Evolutionary conservation across 306 rosid genomes (phyloP).

Genomic region (Begonia fuchsioides): DNA sequence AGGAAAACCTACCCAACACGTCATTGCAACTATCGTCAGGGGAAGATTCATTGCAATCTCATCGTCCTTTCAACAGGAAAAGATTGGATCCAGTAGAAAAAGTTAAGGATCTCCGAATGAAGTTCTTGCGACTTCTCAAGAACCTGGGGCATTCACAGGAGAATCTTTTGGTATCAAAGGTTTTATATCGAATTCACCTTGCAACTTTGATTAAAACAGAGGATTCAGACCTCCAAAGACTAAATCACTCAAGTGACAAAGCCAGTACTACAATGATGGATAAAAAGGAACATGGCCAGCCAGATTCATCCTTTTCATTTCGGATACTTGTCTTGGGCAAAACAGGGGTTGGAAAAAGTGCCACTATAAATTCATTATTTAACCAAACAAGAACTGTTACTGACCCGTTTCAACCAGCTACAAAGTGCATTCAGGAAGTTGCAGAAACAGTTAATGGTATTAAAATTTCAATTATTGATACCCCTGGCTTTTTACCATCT

Average conservation of each 20-base stretch:
- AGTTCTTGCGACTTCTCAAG: slow-evolving; percentile 52
- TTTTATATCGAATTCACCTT: slow-evolving; percentile 78
- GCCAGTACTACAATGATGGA: slow-evolving; percentile 41
- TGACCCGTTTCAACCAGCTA: slow-evolving; percentile 87
- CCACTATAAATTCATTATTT: slow-evolving; percentile 83
- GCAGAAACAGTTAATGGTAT: slow-evolving; percentile 65
- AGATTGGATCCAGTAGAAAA: slow-evolving; percentile 40
- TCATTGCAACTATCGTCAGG: slow-evolving; percentile 24
- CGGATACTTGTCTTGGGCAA: slow-evolving; percentile 83
- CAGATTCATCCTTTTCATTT: slow-evolving; percentile 53
- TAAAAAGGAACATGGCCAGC: slow-evolving; percentile 44
- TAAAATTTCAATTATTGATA: slow-evolving; percentile 58
- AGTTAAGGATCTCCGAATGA: slow-evolving; percentile 60
- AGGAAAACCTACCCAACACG: slow-evolving; percentile 25
- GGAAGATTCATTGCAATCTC: slow-evolving; percentile 21
- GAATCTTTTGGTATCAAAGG: slow-evolving; percentile 59
- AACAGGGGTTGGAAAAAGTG: slow-evolving; percentile 99
- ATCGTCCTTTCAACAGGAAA: slow-evolving; percentile 14
- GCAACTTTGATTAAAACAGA: slow-evolving; percentile 72
- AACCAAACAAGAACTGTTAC: slow-evolving; percentile 62
- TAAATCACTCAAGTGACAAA: slow-evolving; percentile 16
- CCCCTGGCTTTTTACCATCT: slow-evolving; percentile 76
- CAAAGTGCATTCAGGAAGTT: slow-evolving; percentile 60
- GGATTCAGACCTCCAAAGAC: slow-evolving; percentile 58
- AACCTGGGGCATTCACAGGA: slow-evolving; percentile 59